A percentile compares a stretch with the other conserved stretches of the same genome.
Conservation (phyloP, 2,329 filamentous ascomycete species). For the Hypoxylon sp. region DNA sequence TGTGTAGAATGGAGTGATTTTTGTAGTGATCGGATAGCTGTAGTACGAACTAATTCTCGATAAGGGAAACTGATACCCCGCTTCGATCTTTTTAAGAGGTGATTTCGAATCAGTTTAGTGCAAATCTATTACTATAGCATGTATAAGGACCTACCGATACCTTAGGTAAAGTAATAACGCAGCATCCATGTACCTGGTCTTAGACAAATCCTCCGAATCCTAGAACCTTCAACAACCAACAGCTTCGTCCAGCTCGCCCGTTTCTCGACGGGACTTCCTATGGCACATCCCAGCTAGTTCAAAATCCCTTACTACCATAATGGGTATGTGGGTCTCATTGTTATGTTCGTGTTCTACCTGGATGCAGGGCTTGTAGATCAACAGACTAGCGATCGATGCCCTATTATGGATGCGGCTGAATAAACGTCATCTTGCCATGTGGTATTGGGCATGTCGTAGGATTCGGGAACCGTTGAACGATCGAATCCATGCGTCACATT, state of each 20-base stretch:
- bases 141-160: background rate
- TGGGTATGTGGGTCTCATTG: slow-evolving; percentile 11
- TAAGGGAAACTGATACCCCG: background rate
- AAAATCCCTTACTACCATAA: slow-evolving; percentile 10
- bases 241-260: slow-evolving; percentile 1
- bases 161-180: background rate
- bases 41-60: slow-evolving; percentile 3
- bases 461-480: slow-evolving; percentile 18
- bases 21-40: background rate
- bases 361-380: slow-evolving; percentile 4
- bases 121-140: background rate
- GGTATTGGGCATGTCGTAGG: slow-evolving; percentile 20
- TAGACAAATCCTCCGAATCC: background rate
- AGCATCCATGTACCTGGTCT: background rate
- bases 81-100: background rate
- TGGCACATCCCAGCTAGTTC: background rate
- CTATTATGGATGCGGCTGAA: slow-evolving; percentile 36
- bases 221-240: slow-evolving; percentile 7
- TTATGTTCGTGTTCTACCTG: background rate
- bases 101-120: background rate
- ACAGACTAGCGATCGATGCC: slow-evolving; percentile 11
- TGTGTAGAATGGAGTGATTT: background rate
- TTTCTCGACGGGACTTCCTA: slow-evolving; percentile 11
- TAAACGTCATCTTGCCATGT: slow-evolving; percentile 12
- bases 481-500: slow-evolving; percentile 16